A percentile compares a stretch with the other conserved stretches of the same genome.
phyloP scores from a whole-genome alignment of 2,329 filamentous ascomycete genomes.

The Fusarium torulosum region DNA sequence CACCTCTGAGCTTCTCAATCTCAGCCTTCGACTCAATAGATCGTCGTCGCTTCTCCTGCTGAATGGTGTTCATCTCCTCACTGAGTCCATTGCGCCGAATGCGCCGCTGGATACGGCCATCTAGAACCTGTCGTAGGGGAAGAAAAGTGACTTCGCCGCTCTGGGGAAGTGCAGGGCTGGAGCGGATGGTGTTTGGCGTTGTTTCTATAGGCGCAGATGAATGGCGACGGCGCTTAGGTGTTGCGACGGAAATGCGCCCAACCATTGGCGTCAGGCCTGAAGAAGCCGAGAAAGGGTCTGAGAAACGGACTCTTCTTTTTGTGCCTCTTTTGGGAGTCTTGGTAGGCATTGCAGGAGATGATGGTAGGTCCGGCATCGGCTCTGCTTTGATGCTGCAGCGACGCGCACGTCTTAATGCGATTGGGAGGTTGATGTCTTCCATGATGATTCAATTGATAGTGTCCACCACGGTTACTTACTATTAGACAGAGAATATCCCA shows the following conservation, averaged over 20 bases:
- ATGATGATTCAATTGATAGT: constrained; percentile 44
- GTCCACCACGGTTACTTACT: background rate
- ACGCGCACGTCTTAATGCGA: constrained; percentile 67
- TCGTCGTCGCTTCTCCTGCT: constrained; percentile 59
- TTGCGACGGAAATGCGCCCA: constrained; percentile 61
- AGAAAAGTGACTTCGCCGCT: constrained; percentile 59
- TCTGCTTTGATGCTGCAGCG: constrained; percentile 57
- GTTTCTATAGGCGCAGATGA: constrained; percentile 58
- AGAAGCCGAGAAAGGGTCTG: constrained; percentile 61
- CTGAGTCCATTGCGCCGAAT: constrained; percentile 68
- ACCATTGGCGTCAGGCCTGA: constrained; percentile 72
- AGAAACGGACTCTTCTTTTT: constrained; percentile 69
- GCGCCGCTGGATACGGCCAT: constrained; percentile 69
- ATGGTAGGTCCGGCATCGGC: constrained; percentile 36
- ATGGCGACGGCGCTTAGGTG: constrained; percentile 58
- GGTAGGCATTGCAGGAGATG: constrained; percentile 27
- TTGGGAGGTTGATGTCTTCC: constrained; percentile 61
- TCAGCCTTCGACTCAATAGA: constrained; percentile 58
- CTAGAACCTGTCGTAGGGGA: constrained; percentile 65
- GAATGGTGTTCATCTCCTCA: constrained; percentile 68
- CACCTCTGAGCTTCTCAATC: constrained; percentile 61
- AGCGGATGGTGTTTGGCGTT: constrained; percentile 33
- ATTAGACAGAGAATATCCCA: background rate
- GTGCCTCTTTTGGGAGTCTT: constrained; percentile 49
- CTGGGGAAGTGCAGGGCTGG: constrained; percentile 42